Conservation (phyloP, 441 rosid species). For the Mallotus repandus region DNA sequence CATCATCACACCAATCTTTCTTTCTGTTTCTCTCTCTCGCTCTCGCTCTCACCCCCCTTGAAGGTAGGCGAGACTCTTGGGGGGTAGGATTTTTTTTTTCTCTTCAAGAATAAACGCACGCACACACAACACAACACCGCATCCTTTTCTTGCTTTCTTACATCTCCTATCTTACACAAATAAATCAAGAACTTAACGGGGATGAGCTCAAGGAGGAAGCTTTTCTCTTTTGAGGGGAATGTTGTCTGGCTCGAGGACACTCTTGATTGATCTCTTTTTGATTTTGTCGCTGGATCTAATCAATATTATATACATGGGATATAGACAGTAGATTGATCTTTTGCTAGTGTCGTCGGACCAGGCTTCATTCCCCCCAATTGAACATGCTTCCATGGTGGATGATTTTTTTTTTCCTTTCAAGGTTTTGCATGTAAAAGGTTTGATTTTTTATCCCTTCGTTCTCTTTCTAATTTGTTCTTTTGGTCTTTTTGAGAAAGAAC, state of each 20-base stretch:
- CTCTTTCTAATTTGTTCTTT: background rate
- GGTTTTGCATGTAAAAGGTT: slow-evolving; percentile 32
- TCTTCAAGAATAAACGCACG: slow-evolving; percentile 17
- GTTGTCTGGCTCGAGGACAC: slow-evolving; percentile 98
- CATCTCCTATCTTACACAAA: background rate
- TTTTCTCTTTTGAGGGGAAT: slow-evolving; percentile 74
- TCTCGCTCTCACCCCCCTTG: slow-evolving; percentile 46
- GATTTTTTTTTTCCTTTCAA: background rate
- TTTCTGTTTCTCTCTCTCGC: slow-evolving; percentile 22
- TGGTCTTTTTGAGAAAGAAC: slow-evolving; percentile 10
- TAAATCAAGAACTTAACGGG: slow-evolving; percentile 2
- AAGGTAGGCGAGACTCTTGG: slow-evolving; percentile 70
- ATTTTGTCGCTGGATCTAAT: slow-evolving; percentile 16
- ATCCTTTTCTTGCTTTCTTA: background rate
- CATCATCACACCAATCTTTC: slow-evolving; percentile 27
- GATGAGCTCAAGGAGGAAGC: slow-evolving; percentile 28
- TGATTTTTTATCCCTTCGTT: slow-evolving; percentile 14
- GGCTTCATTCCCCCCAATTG: slow-evolving; percentile 98
- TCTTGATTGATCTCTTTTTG: slow-evolving; percentile 21
- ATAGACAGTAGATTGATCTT: slow-evolving; percentile 11
- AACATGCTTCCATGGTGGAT: slow-evolving; percentile 33
- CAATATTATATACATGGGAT: background rate
- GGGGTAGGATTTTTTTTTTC: slow-evolving; percentile 26
- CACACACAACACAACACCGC: background rate
- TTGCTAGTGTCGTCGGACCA: slow-evolving; percentile 81